phyloP scores from a whole-genome alignment of 441 rosid species.

The Hura crepitans region DNA sequence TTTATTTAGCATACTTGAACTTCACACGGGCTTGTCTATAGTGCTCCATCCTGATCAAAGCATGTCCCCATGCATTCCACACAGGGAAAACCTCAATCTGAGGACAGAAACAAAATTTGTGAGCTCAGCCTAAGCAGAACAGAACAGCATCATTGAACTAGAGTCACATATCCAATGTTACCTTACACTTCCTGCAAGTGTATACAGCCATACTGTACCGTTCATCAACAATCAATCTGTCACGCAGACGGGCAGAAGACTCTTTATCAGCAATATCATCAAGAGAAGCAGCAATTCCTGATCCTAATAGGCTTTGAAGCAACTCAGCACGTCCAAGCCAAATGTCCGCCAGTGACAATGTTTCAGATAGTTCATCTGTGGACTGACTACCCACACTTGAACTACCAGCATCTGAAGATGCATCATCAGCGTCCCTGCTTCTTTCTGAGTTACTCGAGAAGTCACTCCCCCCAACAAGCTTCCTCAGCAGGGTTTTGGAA shows the following conservation, averaged over 20 bases:
- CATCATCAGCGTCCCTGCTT: conserved; percentile 79
- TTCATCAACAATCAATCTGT: conserved; percentile 87
- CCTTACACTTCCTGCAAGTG: conserved; percentile 98
- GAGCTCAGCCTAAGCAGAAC: conserved; percentile 21
- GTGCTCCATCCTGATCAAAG: conserved; percentile 90
- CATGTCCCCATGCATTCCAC: conserved; percentile 99
- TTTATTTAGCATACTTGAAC: conserved; percentile 63
- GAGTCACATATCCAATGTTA: conserved; percentile 33
- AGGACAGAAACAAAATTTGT: conserved; percentile 24
- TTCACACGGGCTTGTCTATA: conserved; percentile 94
- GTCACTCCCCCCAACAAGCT: conserved; percentile 67
- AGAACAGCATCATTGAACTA: conserved; percentile 21
- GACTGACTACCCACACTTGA: conserved; percentile 86
- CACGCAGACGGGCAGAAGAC: conserved; percentile 77
- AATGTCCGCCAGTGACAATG: conserved; percentile 57
- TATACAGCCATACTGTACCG: conserved; percentile 98
- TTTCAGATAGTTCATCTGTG: conserved; percentile 75
- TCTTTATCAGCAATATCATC: conserved; percentile 90
- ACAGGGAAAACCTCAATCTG: conserved; percentile 97
- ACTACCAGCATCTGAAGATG: conserved; percentile 92
- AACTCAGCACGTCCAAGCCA: conserved; percentile 97
- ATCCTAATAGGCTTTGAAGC: conserved; percentile 96
- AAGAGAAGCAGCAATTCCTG: conserved; percentile 94
- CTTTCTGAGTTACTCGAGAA: conserved; percentile 53
- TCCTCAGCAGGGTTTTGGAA: conserved; percentile 80